Percentiles rank a stretch among this genome's conserved stretches.
Conservation (phyloP, 116 monocot genomes). For the Phalaenopsis hybrid region DNA sequence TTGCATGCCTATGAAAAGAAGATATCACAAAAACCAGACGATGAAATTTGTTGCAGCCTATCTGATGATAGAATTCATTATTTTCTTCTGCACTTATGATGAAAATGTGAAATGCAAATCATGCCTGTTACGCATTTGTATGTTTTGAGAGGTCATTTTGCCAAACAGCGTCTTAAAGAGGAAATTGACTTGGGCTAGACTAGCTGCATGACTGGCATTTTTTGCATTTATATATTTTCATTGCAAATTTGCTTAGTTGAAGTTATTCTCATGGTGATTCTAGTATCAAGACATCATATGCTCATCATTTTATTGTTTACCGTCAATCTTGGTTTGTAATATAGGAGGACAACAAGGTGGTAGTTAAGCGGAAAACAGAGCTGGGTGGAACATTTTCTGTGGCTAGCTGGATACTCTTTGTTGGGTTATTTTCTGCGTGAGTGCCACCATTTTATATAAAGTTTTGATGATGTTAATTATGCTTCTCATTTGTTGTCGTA, state of each 20-base stretch:
- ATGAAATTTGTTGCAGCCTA: no score
- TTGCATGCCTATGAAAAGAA: no score
- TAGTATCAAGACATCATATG: neutral
- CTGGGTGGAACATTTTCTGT: conserved; percentile 89
- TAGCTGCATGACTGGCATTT: neutral
- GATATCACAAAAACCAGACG: no score
- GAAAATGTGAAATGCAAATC: no score
- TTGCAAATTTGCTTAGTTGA: neutral
- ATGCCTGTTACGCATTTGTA: no score
- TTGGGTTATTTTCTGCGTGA: conserved; percentile 83
- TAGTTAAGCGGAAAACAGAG: conserved; percentile 86
- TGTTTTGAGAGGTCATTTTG: no score
- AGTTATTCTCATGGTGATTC: neutral
- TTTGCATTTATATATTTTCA: neutral
- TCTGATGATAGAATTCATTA: no score
- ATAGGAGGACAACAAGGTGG: conserved; percentile 66
- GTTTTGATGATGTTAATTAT: conserved; percentile 8
- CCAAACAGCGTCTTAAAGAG: neutral
- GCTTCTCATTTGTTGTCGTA: conserved; percentile 9
- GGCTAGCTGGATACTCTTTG: conserved; percentile 77
- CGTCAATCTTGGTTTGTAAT: conserved; percentile 5
- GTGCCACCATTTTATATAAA: conserved; percentile 20
- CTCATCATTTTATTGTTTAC: neutral
- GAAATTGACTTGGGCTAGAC: neutral
- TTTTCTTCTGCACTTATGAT: no score